Evolutionary conservation across 176 grass and related monocot species (phyloP).

Genomic region (Hsuehochloa calcarea): DNA sequence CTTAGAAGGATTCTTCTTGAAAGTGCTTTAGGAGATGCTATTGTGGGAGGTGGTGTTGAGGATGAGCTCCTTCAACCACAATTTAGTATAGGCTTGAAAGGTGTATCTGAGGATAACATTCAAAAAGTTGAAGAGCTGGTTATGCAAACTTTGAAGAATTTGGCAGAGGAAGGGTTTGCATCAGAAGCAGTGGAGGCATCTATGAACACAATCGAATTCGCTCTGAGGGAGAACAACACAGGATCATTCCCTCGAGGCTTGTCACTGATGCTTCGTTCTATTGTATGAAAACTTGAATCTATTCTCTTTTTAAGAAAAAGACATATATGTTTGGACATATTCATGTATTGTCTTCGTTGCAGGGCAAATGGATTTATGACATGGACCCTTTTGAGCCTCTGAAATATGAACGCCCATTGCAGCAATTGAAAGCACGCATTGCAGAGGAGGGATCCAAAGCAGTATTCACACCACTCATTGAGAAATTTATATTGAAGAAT

Average conservation of each 20-base stretch:
- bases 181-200: slow-evolving; percentile 92
- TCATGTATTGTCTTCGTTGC: slow-evolving; percentile 36
- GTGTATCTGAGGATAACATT: slow-evolving; percentile 76
- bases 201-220: slow-evolving; percentile 98
- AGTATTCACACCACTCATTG: slow-evolving; percentile 86
- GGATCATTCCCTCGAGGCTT: slow-evolving; percentile 93
- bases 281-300: slow-evolving; percentile 52
- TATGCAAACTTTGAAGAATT: slow-evolving; percentile 73
- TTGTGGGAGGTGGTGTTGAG: slow-evolving; percentile 93
- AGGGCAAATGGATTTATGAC: slow-evolving; percentile 99
- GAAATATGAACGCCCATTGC: slow-evolving; percentile 86
- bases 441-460: slow-evolving; percentile 77
- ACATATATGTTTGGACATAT: slow-evolving; percentile 15
- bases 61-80: slow-evolving; percentile 95
- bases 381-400: slow-evolving; percentile 98
- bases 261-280: slow-evolving; percentile 94
- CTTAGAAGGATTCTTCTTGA: slow-evolving; percentile 86
- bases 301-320: background rate
- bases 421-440: slow-evolving; percentile 87
- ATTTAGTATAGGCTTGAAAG: slow-evolving; percentile 94
- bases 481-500: slow-evolving; percentile 90
- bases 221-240: slow-evolving; percentile 92
- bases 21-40: slow-evolving; percentile 88
- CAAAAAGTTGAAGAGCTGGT: slow-evolving; percentile 83
- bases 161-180: slow-evolving; percentile 79